These are phyloP conservation scores for Poterioochromonas sp. DNA, from an alignment of 352 stramenopile genomes.

Conservation along the genomic window DNA sequence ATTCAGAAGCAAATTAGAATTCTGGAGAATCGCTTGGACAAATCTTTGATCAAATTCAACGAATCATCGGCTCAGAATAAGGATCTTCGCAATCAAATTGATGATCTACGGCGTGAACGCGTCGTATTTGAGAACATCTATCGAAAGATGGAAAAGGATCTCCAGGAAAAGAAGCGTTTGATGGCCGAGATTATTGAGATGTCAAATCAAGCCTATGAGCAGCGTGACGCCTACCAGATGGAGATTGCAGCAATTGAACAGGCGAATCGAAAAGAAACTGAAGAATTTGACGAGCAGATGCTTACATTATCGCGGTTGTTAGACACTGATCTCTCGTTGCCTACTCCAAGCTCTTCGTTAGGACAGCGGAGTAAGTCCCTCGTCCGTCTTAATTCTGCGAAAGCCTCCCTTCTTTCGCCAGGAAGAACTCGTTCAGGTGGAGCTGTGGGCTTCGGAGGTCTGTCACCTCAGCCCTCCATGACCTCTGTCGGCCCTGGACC, in stretches of 20 bases:
- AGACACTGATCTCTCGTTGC: constrained; percentile 46
- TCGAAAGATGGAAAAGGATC: constrained; percentile 67
- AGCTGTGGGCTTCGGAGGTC: no score
- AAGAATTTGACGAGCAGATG: constrained; percentile 59
- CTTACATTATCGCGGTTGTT: constrained; percentile 45
- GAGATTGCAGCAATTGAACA: constrained; percentile 82
- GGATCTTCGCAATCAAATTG: constrained; percentile 75
- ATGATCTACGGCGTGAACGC: constrained; percentile 79
- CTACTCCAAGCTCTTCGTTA: constrained; percentile 32
- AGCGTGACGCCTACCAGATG: constrained; percentile 81
- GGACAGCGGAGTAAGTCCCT: background rate
- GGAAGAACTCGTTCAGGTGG: background rate
- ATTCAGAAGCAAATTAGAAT: constrained; percentile 90
- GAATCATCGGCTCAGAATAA: constrained; percentile 85
- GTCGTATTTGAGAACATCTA: constrained; percentile 91
- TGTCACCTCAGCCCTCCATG: background rate
- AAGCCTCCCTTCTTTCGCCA: background rate
- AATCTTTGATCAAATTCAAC: constrained; percentile 93
- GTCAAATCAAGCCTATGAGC: constrained; percentile 84
- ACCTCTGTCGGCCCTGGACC: background rate
- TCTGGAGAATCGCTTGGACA: constrained; percentile 90
- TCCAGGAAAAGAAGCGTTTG: constrained; percentile 85
- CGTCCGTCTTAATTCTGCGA: background rate
- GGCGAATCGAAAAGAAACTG: constrained; percentile 68
- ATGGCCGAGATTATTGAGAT: constrained; percentile 89